Base-by-base conservation (phyloP, 371 early-diverging fungal genomes). In the Conidiobolus incongruus region DNA sequence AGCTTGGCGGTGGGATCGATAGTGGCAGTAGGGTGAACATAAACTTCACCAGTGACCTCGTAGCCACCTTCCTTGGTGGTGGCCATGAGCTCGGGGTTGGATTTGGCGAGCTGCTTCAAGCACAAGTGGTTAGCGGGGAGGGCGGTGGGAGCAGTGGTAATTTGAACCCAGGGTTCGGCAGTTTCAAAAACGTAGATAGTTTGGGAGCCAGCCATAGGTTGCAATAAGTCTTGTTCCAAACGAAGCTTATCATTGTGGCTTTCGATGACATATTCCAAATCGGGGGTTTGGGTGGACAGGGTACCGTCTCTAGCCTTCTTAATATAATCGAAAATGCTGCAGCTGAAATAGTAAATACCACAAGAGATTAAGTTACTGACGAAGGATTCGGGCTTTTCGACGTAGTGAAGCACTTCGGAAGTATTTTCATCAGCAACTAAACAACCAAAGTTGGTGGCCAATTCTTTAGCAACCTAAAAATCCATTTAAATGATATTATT, bases 371-470 rank as follows among this genome's bases (percentile, higher is more conserved):
- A 53, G 58, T 95, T 82, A 38, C 87, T 85, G 48, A 95, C 70
- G 52, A 86, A 90, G 0, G 85, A 69, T 54, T 91, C 87, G 13
- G 93, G 95, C 62, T 95, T 95, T 55, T 95, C 93, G 24, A 91
- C 95, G 58, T 92, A 95, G 60, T 95, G 95, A 45, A 83, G 63
- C 0, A 92, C 91, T 54, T 87, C 77, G 37, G 72, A 60, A 11
- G 81, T 84, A 29, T 75, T 76, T 8, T 72, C 62, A 51, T 88
- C 74, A n/a, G 82, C 70, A 10, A 92, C 87, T 31, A 95, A 57
- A 62, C 87, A 89, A 34, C 95, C 95, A 62, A 80, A 95, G 51
- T 77, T 76, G 47, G 70, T 70, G 28, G 86, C 88, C 44, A 66
- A 55, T 26, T 75, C 68, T 17, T 75, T 68, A 23, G 74, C 70